Evolutionary conservation across 2,329 filamentous ascomycete genomes (phyloP).

Genomic region (Venturia oleaginea): DNA sequence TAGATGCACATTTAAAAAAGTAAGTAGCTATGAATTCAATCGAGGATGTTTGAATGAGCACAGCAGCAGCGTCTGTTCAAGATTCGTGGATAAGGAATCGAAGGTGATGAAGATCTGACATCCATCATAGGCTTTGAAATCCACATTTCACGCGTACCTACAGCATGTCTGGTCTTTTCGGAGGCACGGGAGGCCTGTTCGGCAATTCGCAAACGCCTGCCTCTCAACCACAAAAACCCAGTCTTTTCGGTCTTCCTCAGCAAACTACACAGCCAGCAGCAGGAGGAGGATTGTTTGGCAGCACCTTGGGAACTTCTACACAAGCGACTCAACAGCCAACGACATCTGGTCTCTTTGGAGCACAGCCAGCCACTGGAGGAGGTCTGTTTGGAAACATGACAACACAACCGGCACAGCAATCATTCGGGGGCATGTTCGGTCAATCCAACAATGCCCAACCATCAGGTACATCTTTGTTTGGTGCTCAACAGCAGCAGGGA

Average conservation of each 20-base stretch:
- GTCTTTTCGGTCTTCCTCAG: background rate
- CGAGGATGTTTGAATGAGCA: background rate
- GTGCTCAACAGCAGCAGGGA: conserved; percentile 14
- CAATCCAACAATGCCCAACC: conserved; percentile 9
- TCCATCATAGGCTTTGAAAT: background rate
- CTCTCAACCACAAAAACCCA: background rate
- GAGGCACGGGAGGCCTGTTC: background rate
- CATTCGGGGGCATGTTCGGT: conserved; percentile 10
- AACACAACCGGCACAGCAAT: conserved; percentile 14
- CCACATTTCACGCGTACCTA: background rate
- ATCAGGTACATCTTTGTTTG: conserved; percentile 13
- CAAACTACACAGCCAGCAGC: background rate
- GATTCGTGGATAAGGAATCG: background rate
- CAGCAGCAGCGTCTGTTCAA: background rate
- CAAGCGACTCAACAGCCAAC: background rate
- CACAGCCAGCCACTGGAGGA: background rate
- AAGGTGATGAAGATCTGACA: background rate
- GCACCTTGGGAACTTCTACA: background rate
- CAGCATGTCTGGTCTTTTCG: conserved; percentile 9
- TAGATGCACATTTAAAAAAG: background rate
- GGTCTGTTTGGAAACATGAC: conserved; percentile 12
- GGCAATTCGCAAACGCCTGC: background rate
- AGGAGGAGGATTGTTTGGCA: conserved; percentile 2
- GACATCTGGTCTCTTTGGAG: conserved; percentile 8
- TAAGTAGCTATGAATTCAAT: background rate